These are phyloP conservation scores for Aspergillus aculeatinus DNA, from an alignment of 2,329 filamentous ascomycete species.

Conservation along the genomic window DNA sequence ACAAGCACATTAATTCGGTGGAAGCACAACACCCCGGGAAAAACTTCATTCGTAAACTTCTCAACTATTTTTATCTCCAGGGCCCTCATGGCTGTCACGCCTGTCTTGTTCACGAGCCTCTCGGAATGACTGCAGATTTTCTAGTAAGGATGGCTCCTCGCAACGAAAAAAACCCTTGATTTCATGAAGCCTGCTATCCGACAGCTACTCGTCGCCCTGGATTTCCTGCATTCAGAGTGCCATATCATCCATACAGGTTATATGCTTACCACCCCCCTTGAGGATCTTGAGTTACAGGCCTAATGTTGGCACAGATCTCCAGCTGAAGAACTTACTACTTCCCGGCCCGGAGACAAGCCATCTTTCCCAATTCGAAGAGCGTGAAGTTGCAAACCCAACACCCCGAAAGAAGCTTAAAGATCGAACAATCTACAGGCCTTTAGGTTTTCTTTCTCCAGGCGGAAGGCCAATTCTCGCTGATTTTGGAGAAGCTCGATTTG, in stretches of 20 bases:
- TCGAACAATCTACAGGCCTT: conserved; percentile 37
- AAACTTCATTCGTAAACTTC: conserved; percentile 22
- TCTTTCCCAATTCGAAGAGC: conserved; percentile 35
- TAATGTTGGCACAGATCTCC: conserved; percentile 6
- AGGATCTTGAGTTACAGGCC: background rate
- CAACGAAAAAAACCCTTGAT: conserved; percentile 11
- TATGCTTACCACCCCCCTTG: too few relatives aligned
- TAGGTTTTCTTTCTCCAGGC: conserved; percentile 11
- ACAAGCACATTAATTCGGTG: conserved; percentile 18
- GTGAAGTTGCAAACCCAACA: conserved; percentile 35
- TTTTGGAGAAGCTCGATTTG: conserved; percentile 45
- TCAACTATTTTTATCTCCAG: conserved; percentile 21
- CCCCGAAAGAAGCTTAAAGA: conserved; percentile 40
- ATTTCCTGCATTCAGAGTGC: conserved; percentile 15
- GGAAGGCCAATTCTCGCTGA: conserved; percentile 45
- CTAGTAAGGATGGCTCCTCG: conserved; percentile 9
- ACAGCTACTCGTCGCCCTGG: conserved; percentile 16
- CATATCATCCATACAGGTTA: conserved; percentile 15
- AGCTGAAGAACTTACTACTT: conserved; percentile 12
- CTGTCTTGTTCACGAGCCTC: conserved; percentile 27
- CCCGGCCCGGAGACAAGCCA: conserved; percentile 7
- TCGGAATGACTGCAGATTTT: conserved; percentile 17
- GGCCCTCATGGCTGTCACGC: conserved; percentile 21
- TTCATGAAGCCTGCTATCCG: conserved; percentile 16
- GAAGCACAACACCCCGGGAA: conserved; percentile 19